Evolutionary conservation across 2,329 filamentous ascomycete species (phyloP), one percentile per base, ranked within the genome.

Genomic region (Pezicula carpinea): DNA sequence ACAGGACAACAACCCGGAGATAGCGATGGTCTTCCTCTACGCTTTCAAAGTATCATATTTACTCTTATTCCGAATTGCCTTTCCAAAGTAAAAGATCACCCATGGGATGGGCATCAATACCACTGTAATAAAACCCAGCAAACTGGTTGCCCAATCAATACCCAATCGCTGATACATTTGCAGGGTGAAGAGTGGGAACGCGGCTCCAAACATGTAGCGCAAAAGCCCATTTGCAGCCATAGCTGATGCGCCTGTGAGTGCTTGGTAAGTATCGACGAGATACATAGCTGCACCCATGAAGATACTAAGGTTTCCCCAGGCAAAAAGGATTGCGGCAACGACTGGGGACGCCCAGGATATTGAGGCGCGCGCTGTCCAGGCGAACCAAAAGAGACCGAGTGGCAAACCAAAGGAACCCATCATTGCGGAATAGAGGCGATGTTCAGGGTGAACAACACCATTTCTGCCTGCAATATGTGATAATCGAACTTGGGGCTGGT

Each of bases 121-220:
- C 2, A 76, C 19, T 0, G 73, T 66, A 3, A 82, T 59, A 43
- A 77, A 76, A 0, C 64, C 52, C n/a, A 56, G 39, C 1, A 53
- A 66, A 65, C 2, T 60, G 58, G 61, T 66, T 2, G 69, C 69
- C 64, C 69, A 68, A 6, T 52, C 60, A 14, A 69, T 64, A 2
- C 65, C 66, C 14, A 72, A 51, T 1, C 39, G 46, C 14, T 59
- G 43, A 45, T 69, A 70, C 67, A 70, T 77, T 47, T 80, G 76
- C 1, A 82, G 64, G 0, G 77, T 76, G 51, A 84, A 85, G 0
- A 85, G 59, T 0, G 81, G 81, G 46, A 85, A 84, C 0, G 68
- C 74, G 1, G 73, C 76, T 0, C 76, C 77, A 7, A 83, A 68
- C 0, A 62, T 61, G 50, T 83, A 84, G 17, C 82, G 64, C 3